These are phyloP conservation scores for Arachnomyces sp. DNA, from an alignment of 2,329 filamentous ascomycete genomes.

Conservation along the genomic window DNA sequence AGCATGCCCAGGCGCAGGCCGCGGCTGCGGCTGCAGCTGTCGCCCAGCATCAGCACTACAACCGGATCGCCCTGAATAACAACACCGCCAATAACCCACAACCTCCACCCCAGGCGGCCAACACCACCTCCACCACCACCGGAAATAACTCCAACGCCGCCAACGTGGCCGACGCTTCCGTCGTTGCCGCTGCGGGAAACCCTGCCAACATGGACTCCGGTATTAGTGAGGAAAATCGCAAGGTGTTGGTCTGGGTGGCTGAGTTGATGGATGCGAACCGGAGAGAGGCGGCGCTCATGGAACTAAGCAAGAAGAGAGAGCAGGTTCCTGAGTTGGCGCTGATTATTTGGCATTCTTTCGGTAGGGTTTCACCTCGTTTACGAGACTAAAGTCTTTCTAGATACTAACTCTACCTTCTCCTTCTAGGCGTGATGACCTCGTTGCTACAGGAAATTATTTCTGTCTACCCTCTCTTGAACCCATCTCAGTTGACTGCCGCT, in stretches of 20 bases:
- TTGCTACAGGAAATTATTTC: constrained; percentile 97
- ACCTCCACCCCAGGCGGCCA: constrained; percentile 8
- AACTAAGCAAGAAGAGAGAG: constrained; percentile 97
- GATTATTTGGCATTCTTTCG: constrained; percentile 97
- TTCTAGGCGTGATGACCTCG: constrained; percentile 89
- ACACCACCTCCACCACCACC: constrained; percentile 5
- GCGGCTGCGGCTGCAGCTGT: constrained; percentile 32
- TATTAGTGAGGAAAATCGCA: constrained; percentile 82
- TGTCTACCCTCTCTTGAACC: constrained; percentile 92
- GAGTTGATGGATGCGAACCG: constrained; percentile 82
- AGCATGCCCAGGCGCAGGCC: constrained; percentile 44
- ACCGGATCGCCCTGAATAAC: constrained; percentile 62
- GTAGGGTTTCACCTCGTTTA: constrained; percentile 46
- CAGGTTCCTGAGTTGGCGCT: constrained; percentile 94
- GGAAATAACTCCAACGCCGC: constrained; percentile 28
- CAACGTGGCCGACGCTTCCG: constrained; percentile 6
- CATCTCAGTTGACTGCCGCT: constrained; percentile 93
- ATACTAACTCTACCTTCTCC: too few relatives aligned
- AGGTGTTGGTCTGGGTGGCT: constrained; percentile 87
- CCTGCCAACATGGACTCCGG: constrained; percentile 52
- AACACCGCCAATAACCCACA: constrained; percentile 35
- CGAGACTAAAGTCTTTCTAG: constrained; percentile 11
- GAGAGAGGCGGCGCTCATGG: constrained; percentile 82
- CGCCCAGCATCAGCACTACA: constrained; percentile 54
- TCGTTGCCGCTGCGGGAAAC: constrained; percentile 37